phyloP scores from a whole-genome alignment of 305 asterid genomes.

The Plantago coronopus region DNA sequence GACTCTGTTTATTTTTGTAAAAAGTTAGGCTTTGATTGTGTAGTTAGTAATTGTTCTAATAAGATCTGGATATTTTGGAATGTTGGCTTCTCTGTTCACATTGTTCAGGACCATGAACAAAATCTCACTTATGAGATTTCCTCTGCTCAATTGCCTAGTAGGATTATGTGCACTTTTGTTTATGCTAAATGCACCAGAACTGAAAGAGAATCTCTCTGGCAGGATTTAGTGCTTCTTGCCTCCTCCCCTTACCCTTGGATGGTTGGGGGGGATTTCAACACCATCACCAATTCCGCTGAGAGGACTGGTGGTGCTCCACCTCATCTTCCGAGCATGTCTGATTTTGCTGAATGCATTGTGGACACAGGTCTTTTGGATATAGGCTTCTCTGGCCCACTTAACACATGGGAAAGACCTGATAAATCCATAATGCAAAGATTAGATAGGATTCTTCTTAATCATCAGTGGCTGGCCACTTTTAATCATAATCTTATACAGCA shows the following conservation, averaged over 20 bases:
- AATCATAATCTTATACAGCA: no score
- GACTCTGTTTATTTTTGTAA: background rate
- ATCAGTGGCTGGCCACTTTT: no score
- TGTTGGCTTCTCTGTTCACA: background rate
- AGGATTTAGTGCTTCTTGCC: no score
- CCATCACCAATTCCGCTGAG: background rate
- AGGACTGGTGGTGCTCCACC: background rate
- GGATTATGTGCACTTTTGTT: background rate
- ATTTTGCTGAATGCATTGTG: background rate
- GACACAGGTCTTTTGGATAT: background rate
- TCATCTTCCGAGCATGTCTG: background rate
- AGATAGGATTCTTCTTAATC: background rate
- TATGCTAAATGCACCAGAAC: background rate
- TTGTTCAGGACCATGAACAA: background rate
- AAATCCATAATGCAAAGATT: background rate
- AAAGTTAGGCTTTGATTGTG: background rate
- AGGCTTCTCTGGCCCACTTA: background rate
- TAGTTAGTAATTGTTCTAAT: background rate
- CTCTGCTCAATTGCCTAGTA: background rate
- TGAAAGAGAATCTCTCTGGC: background rate
- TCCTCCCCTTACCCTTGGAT: no score
- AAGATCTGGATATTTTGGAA: background rate
- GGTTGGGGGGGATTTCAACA: background rate
- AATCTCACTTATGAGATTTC: background rate
- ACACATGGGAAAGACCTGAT: background rate